These are phyloP conservation scores for Phlebopus sp. DNA, from an alignment of 1,284 basidiomycete genomes.

Conservation along the genomic window DNA sequence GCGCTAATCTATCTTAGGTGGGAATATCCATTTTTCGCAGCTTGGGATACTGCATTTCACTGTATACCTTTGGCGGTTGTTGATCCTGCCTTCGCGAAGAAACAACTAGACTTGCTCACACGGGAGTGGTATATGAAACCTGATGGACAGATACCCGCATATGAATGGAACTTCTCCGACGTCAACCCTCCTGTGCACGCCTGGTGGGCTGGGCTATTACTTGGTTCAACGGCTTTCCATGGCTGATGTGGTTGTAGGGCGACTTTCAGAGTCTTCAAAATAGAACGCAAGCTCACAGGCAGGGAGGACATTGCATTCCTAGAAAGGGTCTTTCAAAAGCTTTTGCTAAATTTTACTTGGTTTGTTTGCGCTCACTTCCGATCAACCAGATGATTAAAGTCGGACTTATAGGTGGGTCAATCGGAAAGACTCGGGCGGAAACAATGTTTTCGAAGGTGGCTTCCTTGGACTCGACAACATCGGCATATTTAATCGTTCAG, in stretches of 20 bases:
- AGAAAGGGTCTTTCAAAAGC: constrained; percentile 97
- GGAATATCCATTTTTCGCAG: constrained; percentile 97
- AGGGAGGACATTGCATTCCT: constrained; percentile 90
- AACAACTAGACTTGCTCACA: constrained; percentile 93
- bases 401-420: constrained; percentile 85
- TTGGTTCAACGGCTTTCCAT: background rate
- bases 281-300: constrained; percentile 93
- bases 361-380: constrained; percentile 29
- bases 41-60: constrained; percentile 97
- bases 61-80: constrained; percentile 96
- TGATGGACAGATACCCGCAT: constrained; percentile 96
- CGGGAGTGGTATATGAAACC: constrained; percentile 99
- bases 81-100: constrained; percentile 94
- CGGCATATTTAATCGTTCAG: constrained; percentile 96
- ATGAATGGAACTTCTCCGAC: constrained; percentile 98
- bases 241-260: constrained; percentile 51
- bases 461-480: constrained; percentile 99
- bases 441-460: constrained; percentile 97
- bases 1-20: constrained; percentile 50
- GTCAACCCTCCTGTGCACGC: constrained; percentile 98
- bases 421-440: constrained; percentile 91
- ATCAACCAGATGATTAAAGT: constrained; percentile 4
- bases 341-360: constrained; percentile 97
- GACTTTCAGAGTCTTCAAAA: constrained; percentile 96
- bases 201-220: constrained; percentile 56